phyloP scores from a whole-genome alignment of 495 filamentous ascomycete genomes.

The Aspergillus haitiensis region DNA sequence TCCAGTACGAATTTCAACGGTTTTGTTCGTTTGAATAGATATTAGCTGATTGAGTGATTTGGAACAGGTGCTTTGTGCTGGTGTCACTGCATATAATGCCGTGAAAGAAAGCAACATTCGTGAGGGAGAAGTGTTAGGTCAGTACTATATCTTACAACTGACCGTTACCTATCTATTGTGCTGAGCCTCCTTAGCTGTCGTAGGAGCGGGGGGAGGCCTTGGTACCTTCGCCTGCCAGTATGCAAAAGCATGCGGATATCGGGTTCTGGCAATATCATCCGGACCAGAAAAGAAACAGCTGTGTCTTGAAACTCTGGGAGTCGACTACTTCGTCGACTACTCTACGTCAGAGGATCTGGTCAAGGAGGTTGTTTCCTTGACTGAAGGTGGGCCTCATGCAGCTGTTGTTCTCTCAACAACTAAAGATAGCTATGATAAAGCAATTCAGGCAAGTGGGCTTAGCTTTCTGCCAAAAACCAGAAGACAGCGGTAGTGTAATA shows the following conservation, averaged over 20 bases:
- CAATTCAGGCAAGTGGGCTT: constrained; percentile 40
- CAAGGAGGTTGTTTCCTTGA: constrained; percentile 66
- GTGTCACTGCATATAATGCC: constrained; percentile 85
- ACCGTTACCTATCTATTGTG: neutral
- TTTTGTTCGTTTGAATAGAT: neutral
- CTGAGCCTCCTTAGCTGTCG: constrained; percentile 54
- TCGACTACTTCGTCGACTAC: constrained; percentile 16
- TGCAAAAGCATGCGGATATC: constrained; percentile 78
- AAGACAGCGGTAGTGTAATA: neutral
- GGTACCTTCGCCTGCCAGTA: constrained; percentile 80
- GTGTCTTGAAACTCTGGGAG: constrained; percentile 64
- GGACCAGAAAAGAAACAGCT: constrained; percentile 69
- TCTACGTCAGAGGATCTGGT: constrained; percentile 53
- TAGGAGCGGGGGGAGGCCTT: constrained; percentile 82
- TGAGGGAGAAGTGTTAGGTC: constrained; percentile 65
- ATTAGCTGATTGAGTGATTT: neutral
- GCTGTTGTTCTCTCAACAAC: constrained; percentile 71
- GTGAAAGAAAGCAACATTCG: constrained; percentile 72
- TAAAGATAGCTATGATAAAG: constrained; percentile 83
- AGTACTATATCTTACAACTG: neutral
- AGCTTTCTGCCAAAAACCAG: neutral
- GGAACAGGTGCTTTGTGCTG: constrained; percentile 65
- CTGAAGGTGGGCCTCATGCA: constrained; percentile 70
- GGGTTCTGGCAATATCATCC: constrained; percentile 72
- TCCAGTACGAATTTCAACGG: constrained; percentile 35